Base-by-base conservation (phyloP, 257 asterid genomes). In the Capsicum baccatum region DNA sequence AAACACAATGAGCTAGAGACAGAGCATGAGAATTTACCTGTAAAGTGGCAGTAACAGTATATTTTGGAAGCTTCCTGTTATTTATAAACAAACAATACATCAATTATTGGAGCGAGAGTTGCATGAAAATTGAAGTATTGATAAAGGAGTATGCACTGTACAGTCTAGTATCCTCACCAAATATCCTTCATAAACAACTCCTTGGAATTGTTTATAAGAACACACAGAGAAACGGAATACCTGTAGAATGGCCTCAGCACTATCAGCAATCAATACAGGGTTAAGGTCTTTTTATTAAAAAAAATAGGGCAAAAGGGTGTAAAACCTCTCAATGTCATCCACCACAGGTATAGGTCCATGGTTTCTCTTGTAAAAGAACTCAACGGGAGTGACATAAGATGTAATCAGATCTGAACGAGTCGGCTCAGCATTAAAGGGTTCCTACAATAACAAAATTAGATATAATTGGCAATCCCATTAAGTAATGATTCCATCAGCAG, bases 371-470 rank as follows among this genome's bases (percentile, higher is more conserved):
- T 94, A 96, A 86, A 94, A 96, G 88, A 92, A 90, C 16, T 94
- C 98, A 57, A 91, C 97, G 4, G 98, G 96, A 52, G 98, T 96
- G 35, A 96, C 88, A 83, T 96, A 95, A 47, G 97, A 91, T 14
- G 94, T 87, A 83, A 96, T 89, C 76, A 96, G 90, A 87, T 87
- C 92, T 2, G 88, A 62, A 60, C 98, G 98, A 9, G 86, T 93
- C 6, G 99, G 99, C 91, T 94, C 98, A 0, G 99, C 99, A 89
- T 94, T 96, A 89, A 93, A 96, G 52, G 98, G 99, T 73, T 94
- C 98, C 99, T 97, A 90, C 57, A 83, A 52, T 60, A 86, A 39
- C 44, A 39, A 83, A 63, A 83, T 12, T 35, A 62, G 81, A 12
- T 11, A 12, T 11, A 52, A 52, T 21, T 3, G 6, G 10, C 9